These are phyloP conservation scores for Pleurotus djamor DNA, from an alignment of 768 basidiomycete species.

Conservation along the genomic window DNA sequence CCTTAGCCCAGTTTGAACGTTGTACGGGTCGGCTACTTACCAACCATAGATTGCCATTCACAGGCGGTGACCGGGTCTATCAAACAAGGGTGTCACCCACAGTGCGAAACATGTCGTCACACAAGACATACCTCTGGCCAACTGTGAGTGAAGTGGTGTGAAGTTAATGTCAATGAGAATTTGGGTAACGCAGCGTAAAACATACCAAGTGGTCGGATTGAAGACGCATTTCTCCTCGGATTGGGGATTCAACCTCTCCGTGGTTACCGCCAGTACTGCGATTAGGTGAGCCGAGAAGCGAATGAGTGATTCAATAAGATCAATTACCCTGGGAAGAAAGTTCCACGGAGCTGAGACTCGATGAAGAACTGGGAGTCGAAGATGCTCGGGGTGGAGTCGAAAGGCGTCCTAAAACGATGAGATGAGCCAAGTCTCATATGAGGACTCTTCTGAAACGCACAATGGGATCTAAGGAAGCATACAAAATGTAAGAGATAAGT, in stretches of 20 bases:
- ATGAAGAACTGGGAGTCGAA: conserved; percentile 47
- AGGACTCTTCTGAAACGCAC: neutral
- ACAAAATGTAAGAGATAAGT: neutral
- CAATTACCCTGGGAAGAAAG: conserved; percentile 34
- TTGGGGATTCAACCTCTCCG: conserved; percentile 23
- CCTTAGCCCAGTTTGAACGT: neutral
- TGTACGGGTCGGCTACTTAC: conserved; percentile 15
- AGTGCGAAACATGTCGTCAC: neutral
- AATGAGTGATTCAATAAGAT: neutral
- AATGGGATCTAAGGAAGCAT: neutral
- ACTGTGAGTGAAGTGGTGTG: conserved; percentile 9
- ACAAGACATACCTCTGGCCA: conserved; percentile 21
- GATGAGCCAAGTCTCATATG: neutral
- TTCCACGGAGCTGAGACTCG: conserved; percentile 43
- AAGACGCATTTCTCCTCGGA: conserved; percentile 38
- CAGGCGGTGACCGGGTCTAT: conserved; percentile 44
- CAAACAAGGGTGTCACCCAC: neutral
- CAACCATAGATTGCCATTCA: conserved; percentile 41
- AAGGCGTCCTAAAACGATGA: conserved; percentile 26
- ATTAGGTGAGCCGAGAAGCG: conserved; percentile 5
- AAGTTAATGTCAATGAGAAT: neutral
- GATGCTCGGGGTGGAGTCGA: conserved; percentile 40
- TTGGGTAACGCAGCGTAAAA: neutral
- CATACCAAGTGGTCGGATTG: conserved; percentile 33
- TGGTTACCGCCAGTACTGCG: conserved; percentile 30